A percentile compares a stretch with the other conserved stretches of the same genome.
Evolutionary conservation across 2,329 filamentous ascomycete genomes (phyloP).

Genomic region (Metarhizium guizhouense): DNA sequence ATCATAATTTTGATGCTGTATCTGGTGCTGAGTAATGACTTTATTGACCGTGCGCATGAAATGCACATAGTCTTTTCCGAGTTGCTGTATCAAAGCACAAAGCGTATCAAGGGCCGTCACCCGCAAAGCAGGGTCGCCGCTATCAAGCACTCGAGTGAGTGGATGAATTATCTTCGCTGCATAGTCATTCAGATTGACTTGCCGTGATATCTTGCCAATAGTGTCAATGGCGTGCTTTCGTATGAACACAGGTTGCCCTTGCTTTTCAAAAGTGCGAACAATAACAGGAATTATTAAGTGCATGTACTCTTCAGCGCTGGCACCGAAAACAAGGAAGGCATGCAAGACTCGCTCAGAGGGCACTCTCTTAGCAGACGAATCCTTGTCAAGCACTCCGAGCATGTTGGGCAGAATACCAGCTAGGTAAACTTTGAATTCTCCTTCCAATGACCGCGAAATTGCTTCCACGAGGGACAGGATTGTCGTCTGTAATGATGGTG

Average conservation of each 20-base stretch:
- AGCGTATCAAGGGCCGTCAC: conserved; percentile 85
- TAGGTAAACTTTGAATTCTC: conserved; percentile 95
- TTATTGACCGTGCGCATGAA: conserved; percentile 94
- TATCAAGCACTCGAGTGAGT: conserved; percentile 70
- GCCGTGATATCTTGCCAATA: conserved; percentile 84
- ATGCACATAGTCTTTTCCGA: conserved; percentile 90
- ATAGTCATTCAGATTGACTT: conserved; percentile 96
- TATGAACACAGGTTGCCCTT: conserved; percentile 68
- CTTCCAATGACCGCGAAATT: conserved; percentile 86
- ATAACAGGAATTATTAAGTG: conserved; percentile 95
- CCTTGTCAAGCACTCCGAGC: conserved; percentile 87
- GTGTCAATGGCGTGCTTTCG: conserved; percentile 89
- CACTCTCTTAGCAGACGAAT: conserved; percentile 63
- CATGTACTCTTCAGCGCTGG: conserved; percentile 97
- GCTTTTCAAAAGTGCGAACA: conserved; percentile 87
- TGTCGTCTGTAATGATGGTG: conserved; percentile 74
- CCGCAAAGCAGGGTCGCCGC: conserved; percentile 63
- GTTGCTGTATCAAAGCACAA: conserved; percentile 89
- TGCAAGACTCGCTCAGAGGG: conserved; percentile 88
- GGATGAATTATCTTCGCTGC: conserved; percentile 95
- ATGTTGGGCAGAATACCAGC: conserved; percentile 84
- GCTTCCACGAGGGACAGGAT: conserved; percentile 89
- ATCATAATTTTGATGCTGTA: conserved; percentile 86
- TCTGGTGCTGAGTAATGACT: conserved; percentile 66
- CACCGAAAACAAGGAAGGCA: conserved; percentile 90